phyloP scores from a whole-genome alignment of 139 green algal genomes.

The Eudorina sp. region DNA sequence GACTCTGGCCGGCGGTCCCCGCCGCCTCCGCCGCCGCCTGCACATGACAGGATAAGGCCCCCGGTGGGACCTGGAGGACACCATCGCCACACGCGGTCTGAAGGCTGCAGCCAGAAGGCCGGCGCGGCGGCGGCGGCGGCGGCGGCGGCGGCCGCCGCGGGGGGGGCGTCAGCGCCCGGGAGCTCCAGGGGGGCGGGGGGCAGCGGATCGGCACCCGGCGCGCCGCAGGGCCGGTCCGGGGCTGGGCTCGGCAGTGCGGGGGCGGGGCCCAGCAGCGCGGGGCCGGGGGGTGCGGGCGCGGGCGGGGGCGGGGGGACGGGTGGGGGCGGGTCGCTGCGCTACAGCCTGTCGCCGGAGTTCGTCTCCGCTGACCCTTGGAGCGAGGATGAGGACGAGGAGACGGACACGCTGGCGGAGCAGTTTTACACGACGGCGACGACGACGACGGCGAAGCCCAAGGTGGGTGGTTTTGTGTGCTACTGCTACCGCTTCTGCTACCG shows the following conservation, averaged over 20 bases:
- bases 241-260: too few species aligned
- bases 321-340: neutral
- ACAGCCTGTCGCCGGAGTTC: neutral
- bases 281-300: too few species aligned
- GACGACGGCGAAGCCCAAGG: constrained; percentile 7
- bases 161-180: too few species aligned
- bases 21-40: too few species aligned
- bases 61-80: neutral
- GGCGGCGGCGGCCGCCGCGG: neutral
- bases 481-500: too few species aligned
- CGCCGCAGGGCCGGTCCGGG: too few species aligned
- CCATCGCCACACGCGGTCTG: neutral
- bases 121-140: neutral
- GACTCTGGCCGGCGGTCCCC: neutral
- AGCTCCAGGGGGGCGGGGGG: too few species aligned
- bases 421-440: constrained; percentile 17
- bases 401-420: constrained; percentile 59
- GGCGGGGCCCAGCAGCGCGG: neutral
- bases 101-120: neutral
- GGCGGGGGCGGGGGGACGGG: neutral
- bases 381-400: constrained; percentile 46
- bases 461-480: neutral
- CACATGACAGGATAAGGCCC: neutral
- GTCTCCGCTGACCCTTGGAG: constrained; percentile 29
- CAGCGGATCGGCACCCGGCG: too few species aligned